Base-by-base conservation (phyloP, 1,284 basidiomycete genomes). In the Apiotrichum gamsii region DNA sequence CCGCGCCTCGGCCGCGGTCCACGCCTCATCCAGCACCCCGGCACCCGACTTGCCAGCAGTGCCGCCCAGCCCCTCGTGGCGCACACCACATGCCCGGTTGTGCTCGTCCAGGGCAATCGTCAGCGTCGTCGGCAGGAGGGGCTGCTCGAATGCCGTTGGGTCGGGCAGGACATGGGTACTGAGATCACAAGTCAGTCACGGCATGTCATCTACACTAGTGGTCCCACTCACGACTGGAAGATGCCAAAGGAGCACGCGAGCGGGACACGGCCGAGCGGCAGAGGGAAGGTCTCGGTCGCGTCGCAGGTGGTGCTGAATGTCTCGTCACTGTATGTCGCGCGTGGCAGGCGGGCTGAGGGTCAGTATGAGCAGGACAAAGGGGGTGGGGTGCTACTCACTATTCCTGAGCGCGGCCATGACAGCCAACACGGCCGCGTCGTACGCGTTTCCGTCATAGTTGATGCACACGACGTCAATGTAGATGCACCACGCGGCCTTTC, bases 381-480 rank as follows among this genome's bases (percentile, higher is more conserved):
- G n/a, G n/a, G n/a, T n/a, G n/a, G n/a, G n/a, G n/a, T n/a, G 8
- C 3, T 8, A 75, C 86, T 48, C 54, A 93, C 90, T 85, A 59
- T 90, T 86, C 67, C 77, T 78, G 39, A 98, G 74, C 4, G 94
- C 91, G 13, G 85, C 82, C 39, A 90, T 80, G 75, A 93, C 86
- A 0, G 90, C 90, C 14, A 96, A 68, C 3, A 96, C 76, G 0
- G 88, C 80, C 0, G 93, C 90, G 56, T 99, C 94, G 56, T 95
- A 87, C 1, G 81, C 85, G 63, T 96, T 96, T 9, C 94, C 94
- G 67, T 98, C 93, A 61, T 91, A 94, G 73, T 94, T 96, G 60
- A 98, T 86, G 70, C 91, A 96, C 5, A 85, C 87, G 24, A 90
- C 82, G 57, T 98, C 94, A 55, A 97, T 78, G 69, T 96, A 96